These are phyloP conservation scores for Pichia sp. DNA, from an alignment of 1,139 yeast species.

Conservation along the genomic window DNA sequence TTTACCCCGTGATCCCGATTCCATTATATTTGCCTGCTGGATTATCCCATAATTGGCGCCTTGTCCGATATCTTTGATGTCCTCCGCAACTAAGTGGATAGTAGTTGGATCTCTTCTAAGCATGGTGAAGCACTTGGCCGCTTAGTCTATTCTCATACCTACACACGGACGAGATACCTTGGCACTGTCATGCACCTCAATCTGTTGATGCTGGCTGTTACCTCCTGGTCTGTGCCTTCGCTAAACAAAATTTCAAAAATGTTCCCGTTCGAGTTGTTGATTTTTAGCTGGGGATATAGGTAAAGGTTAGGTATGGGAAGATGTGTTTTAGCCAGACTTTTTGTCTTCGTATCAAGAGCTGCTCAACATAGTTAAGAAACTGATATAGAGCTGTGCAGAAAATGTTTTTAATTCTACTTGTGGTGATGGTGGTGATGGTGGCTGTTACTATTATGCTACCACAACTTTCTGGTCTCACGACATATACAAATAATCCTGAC, in stretches of 20 bases:
- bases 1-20: neutral
- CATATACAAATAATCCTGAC: constrained; percentile 29
- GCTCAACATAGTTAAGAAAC: no score
- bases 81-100: constrained; percentile 32
- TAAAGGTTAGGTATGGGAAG: no score
- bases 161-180: no score
- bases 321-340: no score
- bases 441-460: constrained; percentile 34
- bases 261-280: neutral
- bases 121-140: constrained; percentile 19
- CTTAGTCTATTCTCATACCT: no score
- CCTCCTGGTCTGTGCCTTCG: neutral
- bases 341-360: no score
- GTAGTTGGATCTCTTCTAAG: constrained; percentile 34
- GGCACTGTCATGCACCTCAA: neutral
- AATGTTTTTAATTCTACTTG: constrained; percentile 22
- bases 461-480: constrained; percentile 35
- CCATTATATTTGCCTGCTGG: neutral
- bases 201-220: neutral
- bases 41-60: neutral
- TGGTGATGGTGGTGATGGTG: constrained; percentile 31
- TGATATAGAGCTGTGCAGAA: no score
- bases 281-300: no score
- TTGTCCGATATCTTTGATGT: constrained; percentile 29
- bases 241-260: neutral